phyloP scores from a whole-genome alignment of 1,139 yeast genomes.

The Yamadazyma atmosphaerica region DNA sequence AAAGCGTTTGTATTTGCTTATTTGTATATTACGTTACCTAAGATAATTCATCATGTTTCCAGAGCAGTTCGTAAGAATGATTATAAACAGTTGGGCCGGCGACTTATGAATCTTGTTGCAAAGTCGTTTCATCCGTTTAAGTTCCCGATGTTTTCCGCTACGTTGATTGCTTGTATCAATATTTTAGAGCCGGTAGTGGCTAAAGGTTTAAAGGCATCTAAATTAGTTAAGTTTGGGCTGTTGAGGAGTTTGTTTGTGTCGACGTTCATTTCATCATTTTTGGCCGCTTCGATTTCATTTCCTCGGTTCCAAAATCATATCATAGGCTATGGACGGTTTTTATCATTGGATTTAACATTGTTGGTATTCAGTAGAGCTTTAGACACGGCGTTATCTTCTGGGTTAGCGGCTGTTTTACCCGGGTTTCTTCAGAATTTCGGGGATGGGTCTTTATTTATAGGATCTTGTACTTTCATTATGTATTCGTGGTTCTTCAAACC shows the following conservation, averaged over 20 bases:
- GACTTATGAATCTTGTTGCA: slow-evolving; percentile 17
- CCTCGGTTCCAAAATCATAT: slow-evolving; percentile 34
- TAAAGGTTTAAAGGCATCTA: slow-evolving; percentile 15
- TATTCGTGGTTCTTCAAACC: slow-evolving; percentile 37
- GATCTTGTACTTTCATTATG: slow-evolving; percentile 33
- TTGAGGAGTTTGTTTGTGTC: slow-evolving; percentile 26
- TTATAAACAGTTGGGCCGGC: slow-evolving; percentile 16
- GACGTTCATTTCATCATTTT: slow-evolving; percentile 30
- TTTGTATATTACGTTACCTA: slow-evolving; percentile 34
- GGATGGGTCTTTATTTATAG: slow-evolving; percentile 31
- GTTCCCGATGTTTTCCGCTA: slow-evolving; percentile 34
- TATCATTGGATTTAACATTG: slow-evolving; percentile 35
- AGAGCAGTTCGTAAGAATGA: slow-evolving; percentile 20
- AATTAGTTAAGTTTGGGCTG: slow-evolving; percentile 12
- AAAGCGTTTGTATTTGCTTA: slow-evolving; percentile 37
- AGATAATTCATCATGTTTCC: slow-evolving; percentile 21
- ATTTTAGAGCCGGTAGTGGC: slow-evolving; percentile 34
- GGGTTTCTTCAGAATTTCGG: slow-evolving; percentile 19
- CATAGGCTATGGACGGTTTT: slow-evolving; percentile 28
- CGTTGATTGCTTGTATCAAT: slow-evolving; percentile 30
- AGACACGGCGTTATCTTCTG: slow-evolving; percentile 32
- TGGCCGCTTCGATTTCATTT: slow-evolving; percentile 28
- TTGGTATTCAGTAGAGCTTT: slow-evolving; percentile 37
- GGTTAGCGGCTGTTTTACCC: slow-evolving; percentile 22
- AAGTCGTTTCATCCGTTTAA: slow-evolving; percentile 30